These are phyloP conservation scores for Fusarium pseudograminearum DNA, from an alignment of 2,329 filamentous ascomycete genomes.

Conservation along the genomic window DNA sequence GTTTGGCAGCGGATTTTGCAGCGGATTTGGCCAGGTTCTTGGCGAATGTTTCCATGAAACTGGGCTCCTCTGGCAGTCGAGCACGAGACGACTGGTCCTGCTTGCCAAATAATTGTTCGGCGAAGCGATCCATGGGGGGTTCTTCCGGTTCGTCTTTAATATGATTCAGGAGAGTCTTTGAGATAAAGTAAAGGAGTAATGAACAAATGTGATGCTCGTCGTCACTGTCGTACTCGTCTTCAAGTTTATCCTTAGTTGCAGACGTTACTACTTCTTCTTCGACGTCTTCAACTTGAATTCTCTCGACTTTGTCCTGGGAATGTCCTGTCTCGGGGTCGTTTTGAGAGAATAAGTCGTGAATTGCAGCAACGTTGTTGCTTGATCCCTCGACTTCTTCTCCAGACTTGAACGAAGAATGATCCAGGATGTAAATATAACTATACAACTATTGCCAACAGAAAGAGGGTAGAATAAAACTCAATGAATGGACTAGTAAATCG, in stretches of 20 bases:
- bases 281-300: slow-evolving; percentile 4
- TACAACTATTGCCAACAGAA: neutral
- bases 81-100: slow-evolving; percentile 27
- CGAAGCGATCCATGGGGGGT: slow-evolving; percentile 41
- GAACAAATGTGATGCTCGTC: slow-evolving; percentile 40
- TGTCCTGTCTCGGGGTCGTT: slow-evolving; percentile 14
- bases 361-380: slow-evolving; percentile 33
- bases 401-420: slow-evolving; percentile 18
- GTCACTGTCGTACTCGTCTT: slow-evolving; percentile 33
- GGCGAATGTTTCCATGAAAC: slow-evolving; percentile 43
- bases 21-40: slow-evolving; percentile 44
- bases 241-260: neutral
- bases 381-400: slow-evolving; percentile 31
- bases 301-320: neutral
- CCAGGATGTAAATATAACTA: slow-evolving; percentile 23
- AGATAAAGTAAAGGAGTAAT: slow-evolving; percentile 41
- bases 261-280: slow-evolving; percentile 12
- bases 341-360: slow-evolving; percentile 25
- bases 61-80: slow-evolving; percentile 27
- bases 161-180: slow-evolving; percentile 36
- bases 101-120: slow-evolving; percentile 43
- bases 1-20: slow-evolving; percentile 43
- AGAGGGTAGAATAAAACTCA: neutral
- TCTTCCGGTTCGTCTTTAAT: slow-evolving; percentile 10
- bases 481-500: neutral